These are phyloP conservation scores for Polyplosphaeria fusca DNA, from an alignment of 495 filamentous ascomycete genomes.

Conservation along the genomic window DNA sequence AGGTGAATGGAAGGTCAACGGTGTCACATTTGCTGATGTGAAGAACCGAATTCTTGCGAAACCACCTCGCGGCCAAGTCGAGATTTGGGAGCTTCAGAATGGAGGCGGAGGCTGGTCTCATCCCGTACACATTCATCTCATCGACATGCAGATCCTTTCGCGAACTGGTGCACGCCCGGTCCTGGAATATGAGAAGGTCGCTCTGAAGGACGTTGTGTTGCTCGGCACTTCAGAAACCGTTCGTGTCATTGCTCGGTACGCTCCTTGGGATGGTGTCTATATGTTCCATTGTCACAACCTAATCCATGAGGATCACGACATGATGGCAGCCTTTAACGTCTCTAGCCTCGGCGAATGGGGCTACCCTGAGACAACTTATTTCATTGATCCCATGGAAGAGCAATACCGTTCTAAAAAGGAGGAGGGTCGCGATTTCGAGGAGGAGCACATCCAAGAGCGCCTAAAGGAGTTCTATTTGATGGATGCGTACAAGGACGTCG, in stretches of 20 bases:
- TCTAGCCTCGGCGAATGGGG: constrained; percentile 47
- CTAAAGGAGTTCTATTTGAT: constrained; percentile 12
- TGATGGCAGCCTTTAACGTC: constrained; percentile 62
- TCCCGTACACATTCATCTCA: constrained; percentile 58
- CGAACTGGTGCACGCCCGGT: constrained; percentile 44
- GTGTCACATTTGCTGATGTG: constrained; percentile 48
- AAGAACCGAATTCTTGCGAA: constrained; percentile 52
- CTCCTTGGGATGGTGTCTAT: constrained; percentile 54
- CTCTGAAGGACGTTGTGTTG: constrained; percentile 54
- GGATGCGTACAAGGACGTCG: constrained; percentile 23
- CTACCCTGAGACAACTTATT: constrained; percentile 47
- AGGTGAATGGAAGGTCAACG: constrained; percentile 52
- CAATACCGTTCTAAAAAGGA: constrained; percentile 33
- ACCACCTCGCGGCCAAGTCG: constrained; percentile 47
- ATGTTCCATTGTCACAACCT: constrained; percentile 57
- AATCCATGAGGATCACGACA: constrained; percentile 59
- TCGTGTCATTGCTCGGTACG: constrained; percentile 49
- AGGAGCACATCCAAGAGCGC: constrained; percentile 18
- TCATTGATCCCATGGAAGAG: constrained; percentile 43
- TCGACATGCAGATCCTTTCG: constrained; percentile 53
- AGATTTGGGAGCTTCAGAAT: constrained; percentile 50
- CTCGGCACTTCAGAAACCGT: constrained; percentile 50
- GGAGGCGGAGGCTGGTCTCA: constrained; percentile 49
- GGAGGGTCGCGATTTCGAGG: constrained; percentile 10
- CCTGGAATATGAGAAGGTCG: constrained; percentile 48